Evolutionary conservation across 805 yeast genomes (phyloP), one percentile per base, ranked within the genome.

Genomic region (Ascoidea rubescens): DNA sequence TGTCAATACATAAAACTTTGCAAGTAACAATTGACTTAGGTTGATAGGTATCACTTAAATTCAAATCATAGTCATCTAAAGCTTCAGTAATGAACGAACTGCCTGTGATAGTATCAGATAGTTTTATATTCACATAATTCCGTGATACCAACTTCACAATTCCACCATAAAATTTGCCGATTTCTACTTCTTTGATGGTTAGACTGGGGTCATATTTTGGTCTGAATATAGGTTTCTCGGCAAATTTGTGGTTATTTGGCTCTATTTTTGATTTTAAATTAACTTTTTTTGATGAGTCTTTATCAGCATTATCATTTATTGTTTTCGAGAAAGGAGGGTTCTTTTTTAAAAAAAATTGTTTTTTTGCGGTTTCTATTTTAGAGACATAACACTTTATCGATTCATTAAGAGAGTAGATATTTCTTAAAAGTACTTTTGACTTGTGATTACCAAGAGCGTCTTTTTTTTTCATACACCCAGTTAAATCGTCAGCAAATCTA

Each of bases 391-490:
- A 84, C 1, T 78, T 62, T 31, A 90, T 79, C 1, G 95, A 81
- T 69, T 89, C 95, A 59, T 81, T 77, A 47, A 74, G 70, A 59
- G 71, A 71, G 61, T 79, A 90, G 31, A 71, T 69, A 45, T 74
- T 70, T 28, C 71, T 67, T 49, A 84, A 70, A 57, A 80, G 83
- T 8, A 74, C 79, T 45, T 68, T 70, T 46, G 71, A 73, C 50
- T 74, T 72, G 14, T 8, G 14, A 4, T 14, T 37, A 42, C 75
- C 77, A 5, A 80, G 71, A 28, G 85, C 85, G 59, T 82, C 80
- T 61, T 82, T 80, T 52, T 90, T 85, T 55, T 87, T 75, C 4
- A 88, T 84, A 57, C 91, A 73, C 51, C 97, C 98, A 37, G 87
- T 86, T 56, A 91, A 76, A 51, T 76, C 78, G 56, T 85, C 84